A percentile compares a stretch with the other conserved stretches of the same genome.
Evolutionary conservation across 257 asterid genomes (phyloP).

Genomic region (Gynochthodes officinalis): DNA sequence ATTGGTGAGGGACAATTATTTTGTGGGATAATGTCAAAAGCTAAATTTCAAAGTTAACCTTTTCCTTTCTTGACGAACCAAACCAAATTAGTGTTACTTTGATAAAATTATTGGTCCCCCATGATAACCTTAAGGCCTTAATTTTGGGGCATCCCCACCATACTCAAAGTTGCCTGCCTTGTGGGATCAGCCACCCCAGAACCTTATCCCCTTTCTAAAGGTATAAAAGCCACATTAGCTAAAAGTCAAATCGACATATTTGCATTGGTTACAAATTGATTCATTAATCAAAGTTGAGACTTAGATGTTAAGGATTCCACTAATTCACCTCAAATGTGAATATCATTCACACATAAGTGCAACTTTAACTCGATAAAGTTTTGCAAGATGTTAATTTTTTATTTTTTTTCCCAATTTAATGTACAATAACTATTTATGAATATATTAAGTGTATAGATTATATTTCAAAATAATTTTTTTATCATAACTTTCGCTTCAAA

Average conservation of each 20-base stretch:
- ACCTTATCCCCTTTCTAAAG: background rate
- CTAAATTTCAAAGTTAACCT: slow-evolving; percentile 9
- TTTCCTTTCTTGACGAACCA: slow-evolving; percentile 21
- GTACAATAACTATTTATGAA: too few species aligned
- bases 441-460: too few species aligned
- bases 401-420: too few species aligned
- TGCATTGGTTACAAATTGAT: background rate
- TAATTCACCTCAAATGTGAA: too few species aligned
- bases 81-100: slow-evolving; percentile 7
- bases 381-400: too few species aligned
- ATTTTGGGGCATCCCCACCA: slow-evolving; percentile 30
- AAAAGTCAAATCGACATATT: slow-evolving; percentile 3
- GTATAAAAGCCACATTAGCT: background rate
- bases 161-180: slow-evolving; percentile 8
- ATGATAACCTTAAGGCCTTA: slow-evolving; percentile 25
- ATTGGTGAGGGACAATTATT: background rate
- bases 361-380: too few species aligned
- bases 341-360: too few species aligned
- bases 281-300: background rate
- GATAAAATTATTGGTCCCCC: slow-evolving; percentile 30
- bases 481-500: too few species aligned
- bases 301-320: too few species aligned
- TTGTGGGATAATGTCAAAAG: slow-evolving; percentile 13
- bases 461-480: too few species aligned
- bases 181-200: slow-evolving; percentile 13